Percentiles rank a stretch among this genome's conserved stretches.
phyloP scores from a whole-genome alignment of 805 yeast genomes.

The Schwanniomyces pseudopolymorphus region DNA sequence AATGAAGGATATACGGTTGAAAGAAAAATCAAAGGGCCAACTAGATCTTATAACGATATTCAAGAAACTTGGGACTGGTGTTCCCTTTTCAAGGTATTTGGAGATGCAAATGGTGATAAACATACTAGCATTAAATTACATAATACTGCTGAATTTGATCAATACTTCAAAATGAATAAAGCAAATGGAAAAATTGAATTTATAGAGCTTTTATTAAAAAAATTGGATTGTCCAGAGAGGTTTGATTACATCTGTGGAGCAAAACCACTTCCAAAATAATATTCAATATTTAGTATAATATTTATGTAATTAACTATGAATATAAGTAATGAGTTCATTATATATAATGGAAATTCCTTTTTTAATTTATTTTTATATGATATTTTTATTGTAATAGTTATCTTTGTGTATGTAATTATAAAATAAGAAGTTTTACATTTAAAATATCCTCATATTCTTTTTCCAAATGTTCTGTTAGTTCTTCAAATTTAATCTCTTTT shows the following conservation, averaged over 20 bases:
- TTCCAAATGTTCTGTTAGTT: too few relatives aligned
- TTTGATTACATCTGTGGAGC: slow-evolving; percentile 13
- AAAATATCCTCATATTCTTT: too few relatives aligned
- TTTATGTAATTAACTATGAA: too few relatives aligned
- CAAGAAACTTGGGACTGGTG: slow-evolving; percentile 83
- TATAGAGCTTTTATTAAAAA: slow-evolving; percentile 24
- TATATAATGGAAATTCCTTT: too few relatives aligned
- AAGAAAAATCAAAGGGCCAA: slow-evolving; percentile 78
- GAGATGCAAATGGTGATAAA: slow-evolving; percentile 34
- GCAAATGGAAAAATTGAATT: slow-evolving; percentile 19
- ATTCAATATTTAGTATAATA: background rate
- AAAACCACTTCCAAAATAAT: slow-evolving; percentile 1
- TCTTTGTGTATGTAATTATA: too few relatives aligned
- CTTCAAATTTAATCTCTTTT: too few relatives aligned
- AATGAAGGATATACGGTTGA: slow-evolving; percentile 91
- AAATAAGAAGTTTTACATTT: too few relatives aligned
- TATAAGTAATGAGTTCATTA: too few relatives aligned
- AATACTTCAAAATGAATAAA: slow-evolving; percentile 5
- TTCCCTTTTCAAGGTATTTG: slow-evolving; percentile 62
- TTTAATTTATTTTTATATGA: too few relatives aligned
- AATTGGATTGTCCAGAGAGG: slow-evolving; percentile 26
- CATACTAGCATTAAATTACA: slow-evolving; percentile 21
- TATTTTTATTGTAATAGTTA: too few relatives aligned
- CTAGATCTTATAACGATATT: slow-evolving; percentile 77
- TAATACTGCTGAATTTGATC: slow-evolving; percentile 19